Base-by-base conservation (phyloP, 1,139 yeast species). In the Saccharomyces pastorianus region DNA sequence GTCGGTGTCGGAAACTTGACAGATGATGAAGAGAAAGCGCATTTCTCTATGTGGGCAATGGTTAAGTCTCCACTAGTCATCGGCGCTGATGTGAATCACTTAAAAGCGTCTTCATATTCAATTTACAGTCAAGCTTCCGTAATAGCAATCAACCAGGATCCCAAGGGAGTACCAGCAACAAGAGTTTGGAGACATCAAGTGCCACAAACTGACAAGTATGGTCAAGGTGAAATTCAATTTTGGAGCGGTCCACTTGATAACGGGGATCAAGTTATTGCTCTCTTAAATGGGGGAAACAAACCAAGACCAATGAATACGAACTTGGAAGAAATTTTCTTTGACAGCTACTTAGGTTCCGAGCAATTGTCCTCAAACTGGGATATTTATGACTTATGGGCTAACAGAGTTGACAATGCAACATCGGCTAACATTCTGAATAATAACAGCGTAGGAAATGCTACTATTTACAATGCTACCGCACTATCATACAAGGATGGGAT, bases 1-100 rank as follows among this genome's bases (percentile, higher is more conserved):
- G 70, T 67, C 28, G 71, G 71, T n/a, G 63, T 64, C 54, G 71
- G 71, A 8, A 67, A 66, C 11, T 60, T 62, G 61, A 56, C 64
- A 17, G 61, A 59, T 28, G 66, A 62, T 9, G 71, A 66, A 51
- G 64, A 66, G 49, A 56, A 51, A 49, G 56, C 70, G 13, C 70
- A 66, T 51, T 66, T 66, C 51, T 62, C 69, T 13, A 56, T 68
- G 57, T 68, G 71, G 71, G 62, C 70, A 5, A 58, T 63, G 20
- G 59, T 65, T 34, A 67, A 64, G 53, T 64, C 70, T 49, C 69
- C 71, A 11, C 57, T 68, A 26, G 57, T 68, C 38, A 62, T 68
- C 44, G 71, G 71, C 17, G 65, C 64, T 41, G 69, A 67, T 54
- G 58, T 67, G 11, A 50, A 64, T 8, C 27, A 48, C 17, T 63